A percentile compares a stretch with the other conserved stretches of the same genome.
Conservation (phyloP, 768 basidiomycete genomes). For the Rhodotorula taiwanensis region DNA sequence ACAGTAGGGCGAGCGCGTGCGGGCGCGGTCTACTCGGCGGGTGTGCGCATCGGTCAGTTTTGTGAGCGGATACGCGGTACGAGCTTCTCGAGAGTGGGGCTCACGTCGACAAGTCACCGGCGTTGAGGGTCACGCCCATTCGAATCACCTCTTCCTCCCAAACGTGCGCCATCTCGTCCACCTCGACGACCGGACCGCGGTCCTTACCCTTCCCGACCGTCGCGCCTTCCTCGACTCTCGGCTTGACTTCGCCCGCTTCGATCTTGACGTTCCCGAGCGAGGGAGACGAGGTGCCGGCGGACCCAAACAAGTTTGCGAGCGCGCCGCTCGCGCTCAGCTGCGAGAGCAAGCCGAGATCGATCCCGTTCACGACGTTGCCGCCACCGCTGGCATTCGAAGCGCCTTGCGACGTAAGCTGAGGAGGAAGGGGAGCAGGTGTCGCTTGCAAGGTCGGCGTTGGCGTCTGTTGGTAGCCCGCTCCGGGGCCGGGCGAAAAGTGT, state of each 20-base stretch:
- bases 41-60: too few relatives aligned
- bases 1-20: constrained; percentile 60
- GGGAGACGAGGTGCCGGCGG: neutral
- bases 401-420: too few relatives aligned
- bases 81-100: too few relatives aligned
- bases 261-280: constrained; percentile 2
- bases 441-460: too few relatives aligned
- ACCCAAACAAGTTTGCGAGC: constrained; percentile 13
- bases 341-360: constrained; percentile 22
- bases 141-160: constrained; percentile 25
- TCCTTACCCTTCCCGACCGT: too few relatives aligned
- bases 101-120: constrained; percentile 66
- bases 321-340: constrained; percentile 26
- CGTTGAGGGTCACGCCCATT: constrained; percentile 58
- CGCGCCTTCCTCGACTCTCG: neutral
- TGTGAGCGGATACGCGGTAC: too few relatives aligned
- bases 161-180: constrained; percentile 7
- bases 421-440: too few relatives aligned
- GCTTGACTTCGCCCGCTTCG: neutral
- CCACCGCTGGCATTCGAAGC: too few relatives aligned
- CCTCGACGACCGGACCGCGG: neutral
- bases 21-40: constrained; percentile 57
- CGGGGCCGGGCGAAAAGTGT: too few relatives aligned
- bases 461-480: too few relatives aligned
- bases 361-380: constrained; percentile 15